These are phyloP conservation scores for Curvularia eragrostidis DNA, from an alignment of 2,329 filamentous ascomycete genomes.

Conservation along the genomic window DNA sequence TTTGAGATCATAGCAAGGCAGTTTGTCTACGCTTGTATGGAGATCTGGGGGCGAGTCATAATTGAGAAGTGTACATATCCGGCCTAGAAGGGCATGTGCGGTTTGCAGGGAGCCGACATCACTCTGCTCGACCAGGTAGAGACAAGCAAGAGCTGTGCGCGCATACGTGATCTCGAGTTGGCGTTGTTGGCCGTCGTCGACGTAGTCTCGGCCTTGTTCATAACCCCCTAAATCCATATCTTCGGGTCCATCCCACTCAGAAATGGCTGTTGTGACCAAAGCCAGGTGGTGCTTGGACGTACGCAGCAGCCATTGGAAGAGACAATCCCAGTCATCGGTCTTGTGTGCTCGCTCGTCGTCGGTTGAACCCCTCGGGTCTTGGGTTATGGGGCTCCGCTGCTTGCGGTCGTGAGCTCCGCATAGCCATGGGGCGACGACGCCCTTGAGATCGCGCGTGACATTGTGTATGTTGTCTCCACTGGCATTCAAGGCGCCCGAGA, in stretches of 20 bases:
- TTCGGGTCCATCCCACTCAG: constrained; percentile 75
- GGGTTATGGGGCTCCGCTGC: constrained; percentile 52
- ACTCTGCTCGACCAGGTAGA: constrained; percentile 70
- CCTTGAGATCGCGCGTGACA: constrained; percentile 69
- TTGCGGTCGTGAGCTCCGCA: constrained; percentile 69
- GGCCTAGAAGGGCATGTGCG: constrained; percentile 66
- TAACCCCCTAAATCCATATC: constrained; percentile 73
- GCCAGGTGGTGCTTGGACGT: constrained; percentile 67
- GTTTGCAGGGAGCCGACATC: constrained; percentile 65
- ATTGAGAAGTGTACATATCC: constrained; percentile 66
- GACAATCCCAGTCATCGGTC: constrained; percentile 68
- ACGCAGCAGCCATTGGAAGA: constrained; percentile 70
- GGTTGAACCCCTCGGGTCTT: constrained; percentile 34
- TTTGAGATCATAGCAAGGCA: constrained; percentile 53
- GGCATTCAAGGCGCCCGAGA: constrained; percentile 49
- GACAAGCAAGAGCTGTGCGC: constrained; percentile 70
- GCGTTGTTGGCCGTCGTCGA: constrained; percentile 66
- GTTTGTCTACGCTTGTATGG: constrained; percentile 49
- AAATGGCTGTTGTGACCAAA: constrained; percentile 67
- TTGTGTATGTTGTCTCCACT: constrained; percentile 33
- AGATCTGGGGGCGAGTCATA: constrained; percentile 63
- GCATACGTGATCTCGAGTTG: constrained; percentile 70
- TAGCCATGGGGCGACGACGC: constrained; percentile 76
- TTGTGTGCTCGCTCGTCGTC: constrained; percentile 46
- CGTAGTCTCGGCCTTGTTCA: constrained; percentile 58